Conservation (phyloP, 495 filamentous ascomycete species). For the Xylaria curta region DNA sequence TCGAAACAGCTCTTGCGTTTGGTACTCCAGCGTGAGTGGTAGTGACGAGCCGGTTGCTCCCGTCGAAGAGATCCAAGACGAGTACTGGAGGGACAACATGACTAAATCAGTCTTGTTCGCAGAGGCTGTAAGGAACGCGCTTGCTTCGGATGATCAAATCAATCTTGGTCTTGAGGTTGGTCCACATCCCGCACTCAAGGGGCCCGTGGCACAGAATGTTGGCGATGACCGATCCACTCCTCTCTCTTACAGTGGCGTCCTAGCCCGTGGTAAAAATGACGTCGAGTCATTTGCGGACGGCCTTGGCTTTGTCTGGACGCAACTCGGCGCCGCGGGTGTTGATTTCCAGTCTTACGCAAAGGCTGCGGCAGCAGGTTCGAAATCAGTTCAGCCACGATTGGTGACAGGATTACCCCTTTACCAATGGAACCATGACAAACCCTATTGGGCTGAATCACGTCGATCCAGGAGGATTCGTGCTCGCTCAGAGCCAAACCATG, state of each 20-base stretch:
- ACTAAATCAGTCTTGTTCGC: constrained; percentile 56
- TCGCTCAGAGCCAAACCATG: constrained; percentile 37
- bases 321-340: constrained; percentile 18
- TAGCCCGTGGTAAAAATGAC: constrained; percentile 31
- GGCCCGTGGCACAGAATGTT: constrained; percentile 40
- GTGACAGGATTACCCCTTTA: constrained; percentile 55
- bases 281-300: constrained; percentile 37
- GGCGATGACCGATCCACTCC: constrained; percentile 14
- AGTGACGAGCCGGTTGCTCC: constrained; percentile 26
- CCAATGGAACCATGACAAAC: constrained; percentile 53
- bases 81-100: constrained; percentile 58
- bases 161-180: constrained; percentile 56
- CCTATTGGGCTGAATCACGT: constrained; percentile 56
- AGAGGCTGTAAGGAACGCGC: constrained; percentile 45
- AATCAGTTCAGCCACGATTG: constrained; percentile 30
- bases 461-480: constrained; percentile 33
- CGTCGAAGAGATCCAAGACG: constrained; percentile 25
- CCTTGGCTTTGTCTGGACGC: constrained; percentile 44
- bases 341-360: constrained; percentile 32
- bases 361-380: constrained; percentile 30
- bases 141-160: constrained; percentile 12
- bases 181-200: constrained; percentile 59
- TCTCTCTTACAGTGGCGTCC: constrained; percentile 36
- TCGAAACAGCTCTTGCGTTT: constrained; percentile 36
- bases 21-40: constrained; percentile 37